Evolutionary conservation across 2,329 filamentous ascomycete genomes (phyloP).

Genomic region (Macrophomina tecta): DNA sequence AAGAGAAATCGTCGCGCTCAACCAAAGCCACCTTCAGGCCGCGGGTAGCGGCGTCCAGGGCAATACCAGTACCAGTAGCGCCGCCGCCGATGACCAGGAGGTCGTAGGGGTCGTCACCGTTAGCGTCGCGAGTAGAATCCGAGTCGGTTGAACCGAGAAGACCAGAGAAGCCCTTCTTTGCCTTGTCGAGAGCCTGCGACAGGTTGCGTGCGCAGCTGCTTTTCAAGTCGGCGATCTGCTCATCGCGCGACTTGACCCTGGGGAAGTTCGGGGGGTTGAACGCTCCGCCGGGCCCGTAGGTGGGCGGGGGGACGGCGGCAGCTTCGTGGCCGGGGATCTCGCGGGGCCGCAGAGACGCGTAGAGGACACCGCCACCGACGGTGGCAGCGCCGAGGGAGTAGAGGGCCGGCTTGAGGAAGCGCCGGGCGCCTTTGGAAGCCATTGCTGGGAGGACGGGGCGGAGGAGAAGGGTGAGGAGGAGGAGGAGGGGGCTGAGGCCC

Average conservation of each 20-base stretch:
- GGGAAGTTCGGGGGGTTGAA: constrained; percentile 72
- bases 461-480: not conserved
- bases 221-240: constrained; percentile 68
- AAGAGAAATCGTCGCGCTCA: constrained; percentile 82
- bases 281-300: constrained; percentile 70
- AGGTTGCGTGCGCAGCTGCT: constrained; percentile 52
- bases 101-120: constrained; percentile 68
- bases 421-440: constrained; percentile 37
- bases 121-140: constrained; percentile 24
- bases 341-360: constrained; percentile 70
- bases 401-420: constrained; percentile 62
- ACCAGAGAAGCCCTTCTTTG: constrained; percentile 38
- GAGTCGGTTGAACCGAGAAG: constrained; percentile 25
- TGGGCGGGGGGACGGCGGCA: constrained; percentile 72
- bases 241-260: constrained; percentile 64
- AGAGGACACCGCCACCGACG: constrained; percentile 62
- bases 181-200: constrained; percentile 45
- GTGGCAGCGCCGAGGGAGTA: constrained; percentile 64
- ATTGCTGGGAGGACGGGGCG: constrained; percentile 25
- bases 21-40: constrained; percentile 81
- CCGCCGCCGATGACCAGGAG: constrained; percentile 80
- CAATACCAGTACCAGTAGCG: constrained; percentile 80
- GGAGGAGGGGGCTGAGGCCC: not conserved
- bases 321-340: constrained; percentile 74
- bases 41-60: constrained; percentile 78